Conservation (phyloP, 106 monocot genomes). For the Cymbidium sinense region DNA sequence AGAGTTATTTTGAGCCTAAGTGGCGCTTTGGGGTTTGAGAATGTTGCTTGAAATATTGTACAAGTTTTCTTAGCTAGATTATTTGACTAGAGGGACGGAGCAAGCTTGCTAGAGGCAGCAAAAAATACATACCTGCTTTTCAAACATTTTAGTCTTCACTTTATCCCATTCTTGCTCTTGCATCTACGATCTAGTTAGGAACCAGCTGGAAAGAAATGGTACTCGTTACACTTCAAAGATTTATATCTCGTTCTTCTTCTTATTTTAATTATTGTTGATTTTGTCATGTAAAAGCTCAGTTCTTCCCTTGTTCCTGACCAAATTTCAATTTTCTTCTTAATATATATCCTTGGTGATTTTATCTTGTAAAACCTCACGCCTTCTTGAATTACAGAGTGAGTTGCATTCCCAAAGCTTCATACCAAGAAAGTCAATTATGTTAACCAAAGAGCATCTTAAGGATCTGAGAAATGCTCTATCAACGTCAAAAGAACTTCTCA, state of each 20-base stretch:
- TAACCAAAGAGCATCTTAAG: conserved; percentile 29
- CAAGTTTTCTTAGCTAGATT: too few species aligned
- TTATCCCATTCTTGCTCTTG: neutral
- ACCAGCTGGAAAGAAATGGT: neutral
- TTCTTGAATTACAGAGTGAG: conserved; percentile 29
- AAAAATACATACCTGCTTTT: too few species aligned
- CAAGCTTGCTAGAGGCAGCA: too few species aligned
- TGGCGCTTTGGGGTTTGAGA: too few species aligned
- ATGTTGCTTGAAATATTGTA: too few species aligned
- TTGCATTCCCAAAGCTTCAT: conserved; percentile 18
- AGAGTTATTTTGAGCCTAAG: too few species aligned
- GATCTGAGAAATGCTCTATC: conserved; percentile 38
- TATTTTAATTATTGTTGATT: neutral
- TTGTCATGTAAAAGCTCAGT: neutral
- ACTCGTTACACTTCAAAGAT: neutral
- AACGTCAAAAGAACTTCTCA: conserved; percentile 60
- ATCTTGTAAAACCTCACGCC: neutral
- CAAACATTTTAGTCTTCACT: too few species aligned
- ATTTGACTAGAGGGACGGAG: too few species aligned
- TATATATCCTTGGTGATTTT: neutral
- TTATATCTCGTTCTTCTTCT: neutral
- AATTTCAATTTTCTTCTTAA: neutral
- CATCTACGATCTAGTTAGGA: neutral
- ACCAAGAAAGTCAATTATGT: conserved; percentile 13
- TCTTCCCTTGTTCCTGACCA: neutral